A percentile compares a stretch with the other conserved stretches of the same genome.
These are phyloP conservation scores for Heracleum sosnowskyi DNA, from an alignment of 129 eudicot genomes.

Conservation along the genomic window DNA sequence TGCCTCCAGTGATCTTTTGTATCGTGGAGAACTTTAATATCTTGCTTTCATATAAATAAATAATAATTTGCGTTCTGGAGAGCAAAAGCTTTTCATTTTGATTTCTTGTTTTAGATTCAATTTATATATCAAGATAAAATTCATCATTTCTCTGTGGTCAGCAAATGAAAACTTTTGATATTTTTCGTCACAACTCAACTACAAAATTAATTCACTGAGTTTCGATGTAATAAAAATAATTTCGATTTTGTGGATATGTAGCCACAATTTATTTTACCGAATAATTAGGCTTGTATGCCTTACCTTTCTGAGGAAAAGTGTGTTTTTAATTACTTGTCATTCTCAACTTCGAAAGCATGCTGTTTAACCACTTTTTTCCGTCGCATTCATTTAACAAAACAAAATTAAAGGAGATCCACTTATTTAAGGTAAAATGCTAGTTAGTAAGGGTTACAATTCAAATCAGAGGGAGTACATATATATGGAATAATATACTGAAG, in stretches of 20 bases:
- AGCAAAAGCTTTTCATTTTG: neutral
- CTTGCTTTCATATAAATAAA: neutral
- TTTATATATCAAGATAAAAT: no score
- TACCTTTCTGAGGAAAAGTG: neutral
- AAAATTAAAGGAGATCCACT: neutral
- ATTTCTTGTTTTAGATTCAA: no score
- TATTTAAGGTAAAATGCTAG: neutral
- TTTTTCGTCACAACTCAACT: no score
- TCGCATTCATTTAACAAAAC: no score
- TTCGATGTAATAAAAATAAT: no score
- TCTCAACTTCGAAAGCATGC: neutral
- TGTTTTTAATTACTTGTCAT: neutral
- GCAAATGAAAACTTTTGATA: no score
- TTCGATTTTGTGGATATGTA: no score
- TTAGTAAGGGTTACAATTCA: neutral
- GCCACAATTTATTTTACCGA: no score
- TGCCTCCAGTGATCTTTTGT: neutral
- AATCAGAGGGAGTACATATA: neutral
- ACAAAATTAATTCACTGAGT: no score
- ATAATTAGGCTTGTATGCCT: no score
- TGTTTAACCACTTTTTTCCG: no score
- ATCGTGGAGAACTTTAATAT: neutral
- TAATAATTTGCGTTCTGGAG: neutral
- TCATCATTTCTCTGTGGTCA: no score
- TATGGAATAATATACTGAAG: neutral